Evolutionary conservation across 2,329 filamentous ascomycete species (phyloP), one percentile per base, ranked within the genome.

Genomic region (Fusarium verticillioides): DNA sequence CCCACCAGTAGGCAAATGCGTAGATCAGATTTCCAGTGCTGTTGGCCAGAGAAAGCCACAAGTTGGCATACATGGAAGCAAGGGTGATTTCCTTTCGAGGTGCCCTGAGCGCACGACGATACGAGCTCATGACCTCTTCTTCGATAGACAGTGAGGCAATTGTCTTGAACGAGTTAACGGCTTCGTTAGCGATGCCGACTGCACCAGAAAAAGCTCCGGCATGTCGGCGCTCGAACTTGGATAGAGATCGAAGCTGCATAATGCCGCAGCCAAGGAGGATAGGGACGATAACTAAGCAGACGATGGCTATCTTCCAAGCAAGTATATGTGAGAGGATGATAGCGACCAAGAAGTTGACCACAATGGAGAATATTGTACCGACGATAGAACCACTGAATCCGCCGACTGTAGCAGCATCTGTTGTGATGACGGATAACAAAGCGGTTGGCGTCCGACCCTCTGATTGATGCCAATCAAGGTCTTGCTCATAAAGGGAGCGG

Each of bases 1-100:
- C 93, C 92, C 93, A 95, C 92, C 92, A 95, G 81, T 94, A 95
- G 1, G 92, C 91, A 60, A 95, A 87, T 0, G 92, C 91, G 77
- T 94, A 93, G 32, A 94, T 89, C 57, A 93, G 85, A 76, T 92
- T 92, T 26, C 90, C 88, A 15, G 88, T 83, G 71, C 86, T 88
- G 78, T 90, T 88, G 21, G 89, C 86, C 40, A 91, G 83, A 5
- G 90, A 89, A 12, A 91, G 85, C 84, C 88, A 91, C 19, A 91
- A 78, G 77, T 90, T 91, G 43, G 87, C 86, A 70, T 85, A 84
- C 76, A 84, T 79, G 23, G 84, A 87, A 30, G 84, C 84, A n/a
- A 82, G 78, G 4, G 85, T 82, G 82, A 82, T 91, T 80, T 85
- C 91, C 56, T 88, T 86, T 5, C 88, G 87, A 6, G 88, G 87